Conservation (phyloP, 1,284 basidiomycete genomes). For the Erythrobasidium hasegawianum region DNA sequence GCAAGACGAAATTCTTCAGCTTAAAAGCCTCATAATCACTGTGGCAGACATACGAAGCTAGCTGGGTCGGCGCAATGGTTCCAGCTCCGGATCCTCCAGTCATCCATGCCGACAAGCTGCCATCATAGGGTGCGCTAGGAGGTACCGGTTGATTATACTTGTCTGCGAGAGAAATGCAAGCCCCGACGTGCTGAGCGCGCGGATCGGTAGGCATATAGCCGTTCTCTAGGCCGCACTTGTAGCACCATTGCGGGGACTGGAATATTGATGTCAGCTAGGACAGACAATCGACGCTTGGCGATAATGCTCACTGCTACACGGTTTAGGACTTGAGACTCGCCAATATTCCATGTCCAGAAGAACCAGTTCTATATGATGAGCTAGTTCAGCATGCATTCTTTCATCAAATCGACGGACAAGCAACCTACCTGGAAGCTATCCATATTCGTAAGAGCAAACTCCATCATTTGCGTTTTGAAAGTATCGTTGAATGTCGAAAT, state of each 20-base stretch:
- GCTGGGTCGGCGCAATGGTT: slow-evolving; percentile 35
- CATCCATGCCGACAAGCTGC: slow-evolving; percentile 61
- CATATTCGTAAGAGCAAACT: slow-evolving; percentile 73
- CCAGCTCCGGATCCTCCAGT: slow-evolving; percentile 67
- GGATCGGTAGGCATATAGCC: slow-evolving; percentile 80
- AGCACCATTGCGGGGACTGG: slow-evolving; percentile 48
- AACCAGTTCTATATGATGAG: slow-evolving; percentile 53
- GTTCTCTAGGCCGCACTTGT: slow-evolving; percentile 65
- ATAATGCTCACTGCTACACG: slow-evolving; percentile 28
- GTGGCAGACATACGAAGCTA: slow-evolving; percentile 37
- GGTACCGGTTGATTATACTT: slow-evolving; percentile 49
- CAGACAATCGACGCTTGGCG: too few species aligned
- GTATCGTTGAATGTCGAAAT: slow-evolving; percentile 60
- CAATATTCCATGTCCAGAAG: slow-evolving; percentile 97
- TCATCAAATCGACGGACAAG: slow-evolving; percentile 38
- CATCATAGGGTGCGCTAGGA: slow-evolving; percentile 51
- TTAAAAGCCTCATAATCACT: too few species aligned
- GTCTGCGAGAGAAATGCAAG: slow-evolving; percentile 62
- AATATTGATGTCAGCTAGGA: too few species aligned
- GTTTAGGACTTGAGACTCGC: slow-evolving; percentile 57
- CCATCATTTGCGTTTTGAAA: slow-evolving; percentile 61
- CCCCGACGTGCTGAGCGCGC: slow-evolving; percentile 59
- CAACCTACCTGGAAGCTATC: slow-evolving; percentile 61
- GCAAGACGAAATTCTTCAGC: too few species aligned
- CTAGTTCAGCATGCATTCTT: background rate